phyloP scores from a whole-genome alignment of 2,329 filamentous ascomycete genomes.

The Colletotrichum chrysophilum region DNA sequence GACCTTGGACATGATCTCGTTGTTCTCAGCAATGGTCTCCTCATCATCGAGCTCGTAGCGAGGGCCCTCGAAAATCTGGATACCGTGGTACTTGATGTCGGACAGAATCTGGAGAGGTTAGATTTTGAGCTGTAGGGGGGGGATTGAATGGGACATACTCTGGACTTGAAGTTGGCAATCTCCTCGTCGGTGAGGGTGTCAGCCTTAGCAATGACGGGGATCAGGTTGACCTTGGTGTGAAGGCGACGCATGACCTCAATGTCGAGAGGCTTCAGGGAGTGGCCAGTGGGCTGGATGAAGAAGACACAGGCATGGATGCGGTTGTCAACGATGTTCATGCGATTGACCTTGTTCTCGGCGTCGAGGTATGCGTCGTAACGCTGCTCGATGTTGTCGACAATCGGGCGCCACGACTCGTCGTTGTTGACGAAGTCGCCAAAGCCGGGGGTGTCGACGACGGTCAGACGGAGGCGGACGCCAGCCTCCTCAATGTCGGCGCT shows the following conservation, averaged over 20 bases:
- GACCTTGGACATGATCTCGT: slow-evolving; percentile 99
- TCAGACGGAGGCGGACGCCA: slow-evolving; percentile 92
- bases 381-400: slow-evolving; percentile 99
- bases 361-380: slow-evolving; percentile 98
- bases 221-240: slow-evolving; percentile 99
- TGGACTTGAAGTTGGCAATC: slow-evolving; percentile 91
- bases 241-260: slow-evolving; percentile 99
- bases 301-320: slow-evolving; percentile 98
- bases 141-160: slow-evolving; percentile 66
- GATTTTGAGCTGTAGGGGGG: background rate
- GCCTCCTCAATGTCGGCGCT: slow-evolving; percentile 98
- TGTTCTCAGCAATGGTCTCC: slow-evolving; percentile 99
- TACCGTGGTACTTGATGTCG: slow-evolving; percentile 95
- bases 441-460: slow-evolving; percentile 95
- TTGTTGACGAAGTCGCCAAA: slow-evolving; percentile 99
- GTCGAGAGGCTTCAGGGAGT: slow-evolving; percentile 97
- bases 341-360: slow-evolving; percentile 99
- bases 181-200: slow-evolving; percentile 98
- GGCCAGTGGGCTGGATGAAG: slow-evolving; percentile 98
- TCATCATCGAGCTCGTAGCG: slow-evolving; percentile 99
- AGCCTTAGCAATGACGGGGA: slow-evolving; percentile 98
- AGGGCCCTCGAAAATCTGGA: slow-evolving; percentile 98
- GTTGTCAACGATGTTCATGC: slow-evolving; percentile 99
- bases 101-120: slow-evolving; percentile 76
- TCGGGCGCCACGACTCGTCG: slow-evolving; percentile 98